Percentiles rank a stretch among this genome's conserved stretches.
Conservation (phyloP, 2,329 filamentous ascomycete genomes). For the Penicillium fuscoglaucum region DNA sequence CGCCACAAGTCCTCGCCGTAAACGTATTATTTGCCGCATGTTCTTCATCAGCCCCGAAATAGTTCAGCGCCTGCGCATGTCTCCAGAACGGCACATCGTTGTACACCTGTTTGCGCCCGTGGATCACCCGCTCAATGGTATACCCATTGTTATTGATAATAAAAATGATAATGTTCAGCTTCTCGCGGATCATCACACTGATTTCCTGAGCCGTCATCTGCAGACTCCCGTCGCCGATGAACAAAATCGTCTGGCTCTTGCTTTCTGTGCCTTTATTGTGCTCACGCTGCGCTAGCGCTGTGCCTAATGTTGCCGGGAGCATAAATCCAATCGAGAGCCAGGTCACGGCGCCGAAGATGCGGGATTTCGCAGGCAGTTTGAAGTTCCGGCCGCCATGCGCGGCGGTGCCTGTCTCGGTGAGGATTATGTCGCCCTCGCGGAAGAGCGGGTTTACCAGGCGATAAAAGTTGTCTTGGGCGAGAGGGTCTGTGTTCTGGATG, state of each 20-base stretch:
- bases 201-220: conserved; percentile 68
- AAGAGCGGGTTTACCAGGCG: conserved; percentile 50
- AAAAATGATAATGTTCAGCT: conserved; percentile 52
- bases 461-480: conserved; percentile 54
- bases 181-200: conserved; percentile 60
- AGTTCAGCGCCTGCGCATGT: conserved; percentile 50
- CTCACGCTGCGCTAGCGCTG: conserved; percentile 51
- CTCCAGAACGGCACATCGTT: conserved; percentile 58
- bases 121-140: conserved; percentile 59
- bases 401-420: conserved; percentile 61
- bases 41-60: conserved; percentile 49
- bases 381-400: conserved; percentile 56
- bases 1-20: conserved; percentile 47
- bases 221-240: conserved; percentile 65
- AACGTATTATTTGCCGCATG: conserved; percentile 43
- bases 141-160: conserved; percentile 62
- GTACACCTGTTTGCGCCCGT: conserved; percentile 55
- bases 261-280: conserved; percentile 22
- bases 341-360: conserved; percentile 54
- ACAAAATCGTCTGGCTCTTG: conserved; percentile 54
- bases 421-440: conserved; percentile 54
- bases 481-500: conserved; percentile 47
- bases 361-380: conserved; percentile 51
- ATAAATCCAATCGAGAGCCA: conserved; percentile 65
- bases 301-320: conserved; percentile 58